These are phyloP conservation scores for Agaricus sinodeliciosus DNA, from an alignment of 768 basidiomycete species.

Conservation along the genomic window DNA sequence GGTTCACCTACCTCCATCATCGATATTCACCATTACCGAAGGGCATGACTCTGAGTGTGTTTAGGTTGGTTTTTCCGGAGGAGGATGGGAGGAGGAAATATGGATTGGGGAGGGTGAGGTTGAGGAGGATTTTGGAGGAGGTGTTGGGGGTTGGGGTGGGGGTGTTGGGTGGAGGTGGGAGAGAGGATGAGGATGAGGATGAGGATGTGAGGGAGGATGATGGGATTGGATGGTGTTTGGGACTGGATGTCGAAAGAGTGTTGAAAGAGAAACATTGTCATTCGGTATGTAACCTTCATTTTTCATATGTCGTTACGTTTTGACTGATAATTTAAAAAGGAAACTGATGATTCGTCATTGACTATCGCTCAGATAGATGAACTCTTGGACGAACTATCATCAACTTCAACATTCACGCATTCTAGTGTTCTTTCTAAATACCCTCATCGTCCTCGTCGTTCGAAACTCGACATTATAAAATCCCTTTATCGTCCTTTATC, in stretches of 20 bases:
- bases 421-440: constrained; percentile 31
- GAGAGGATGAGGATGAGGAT: no score
- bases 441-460: constrained; percentile 15
- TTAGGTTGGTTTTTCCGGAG: constrained; percentile 81
- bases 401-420: constrained; percentile 56
- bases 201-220: constrained; percentile 18
- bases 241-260: constrained; percentile 44
- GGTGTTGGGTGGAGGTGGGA: no score
- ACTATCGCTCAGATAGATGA: constrained; percentile 49
- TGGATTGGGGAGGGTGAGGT: constrained; percentile 59
- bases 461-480: constrained; percentile 36
- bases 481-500: constrained; percentile 53
- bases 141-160: constrained; percentile 9
- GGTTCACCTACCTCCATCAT: constrained; percentile 36
- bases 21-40: constrained; percentile 41
- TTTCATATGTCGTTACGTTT: no score
- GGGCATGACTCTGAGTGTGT: constrained; percentile 51
- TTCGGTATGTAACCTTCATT: no score
- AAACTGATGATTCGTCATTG: constrained; percentile 24
- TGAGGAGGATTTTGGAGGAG: constrained; percentile 37
- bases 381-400: constrained; percentile 71
- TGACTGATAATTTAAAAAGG: no score
- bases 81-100: constrained; percentile 68
- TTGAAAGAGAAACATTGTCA: no score
- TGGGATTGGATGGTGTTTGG: constrained; percentile 56